Evolutionary conservation across 352 stramenopile species (phyloP).

Genomic region (Globisporangium sylvaticum): DNA sequence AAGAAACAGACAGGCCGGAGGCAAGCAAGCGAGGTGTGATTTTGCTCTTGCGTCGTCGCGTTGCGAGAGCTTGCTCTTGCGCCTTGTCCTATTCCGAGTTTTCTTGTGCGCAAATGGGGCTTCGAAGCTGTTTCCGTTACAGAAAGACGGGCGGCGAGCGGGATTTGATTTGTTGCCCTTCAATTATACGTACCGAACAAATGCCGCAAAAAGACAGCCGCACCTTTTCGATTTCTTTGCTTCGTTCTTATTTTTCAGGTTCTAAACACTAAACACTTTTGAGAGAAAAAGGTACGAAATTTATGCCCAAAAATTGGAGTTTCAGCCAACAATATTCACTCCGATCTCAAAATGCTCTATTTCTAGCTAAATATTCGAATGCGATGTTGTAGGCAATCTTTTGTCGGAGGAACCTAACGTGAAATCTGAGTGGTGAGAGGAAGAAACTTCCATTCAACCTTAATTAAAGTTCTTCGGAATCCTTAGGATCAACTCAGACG

Average conservation of each 20-base stretch:
- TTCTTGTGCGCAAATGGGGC: not conserved
- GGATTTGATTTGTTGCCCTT: constrained; percentile 3
- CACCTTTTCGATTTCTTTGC: not conserved
- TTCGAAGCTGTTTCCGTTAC: not conserved
- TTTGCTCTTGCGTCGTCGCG: not conserved
- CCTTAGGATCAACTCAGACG: no score
- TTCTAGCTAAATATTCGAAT: no score
- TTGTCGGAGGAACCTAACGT: no score
- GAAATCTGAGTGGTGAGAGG: no score
- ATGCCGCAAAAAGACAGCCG: not conserved
- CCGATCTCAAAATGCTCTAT: no score
- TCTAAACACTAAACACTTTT: not conserved
- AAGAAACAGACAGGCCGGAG: no score
- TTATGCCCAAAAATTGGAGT: no score
- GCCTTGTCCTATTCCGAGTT: not conserved
- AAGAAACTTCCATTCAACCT: no score
- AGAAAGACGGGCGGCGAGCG: not conserved
- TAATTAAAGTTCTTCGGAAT: no score
- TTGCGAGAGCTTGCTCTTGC: not conserved
- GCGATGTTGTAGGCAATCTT: no score
- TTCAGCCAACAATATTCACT: no score
- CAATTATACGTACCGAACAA: constrained; percentile 8
- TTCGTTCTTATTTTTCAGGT: not conserved
- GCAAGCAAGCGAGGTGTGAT: not conserved
- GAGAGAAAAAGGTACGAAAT: not conserved